Conservation (phyloP, 148 eudicot genomes). For the Silene latifolia region DNA sequence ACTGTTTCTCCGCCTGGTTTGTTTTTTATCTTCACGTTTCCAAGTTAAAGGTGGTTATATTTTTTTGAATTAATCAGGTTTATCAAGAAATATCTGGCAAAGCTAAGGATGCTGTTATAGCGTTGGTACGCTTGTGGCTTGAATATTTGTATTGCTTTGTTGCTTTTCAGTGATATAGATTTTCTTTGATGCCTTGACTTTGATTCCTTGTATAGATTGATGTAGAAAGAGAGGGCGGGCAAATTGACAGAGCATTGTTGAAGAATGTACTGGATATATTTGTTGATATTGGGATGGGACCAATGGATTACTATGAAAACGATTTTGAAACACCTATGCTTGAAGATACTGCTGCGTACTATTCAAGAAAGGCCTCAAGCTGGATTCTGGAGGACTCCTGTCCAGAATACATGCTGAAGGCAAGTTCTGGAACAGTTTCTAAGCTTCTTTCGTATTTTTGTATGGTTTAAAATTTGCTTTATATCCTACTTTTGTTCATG, state of each 20-base stretch:
- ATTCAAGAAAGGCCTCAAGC: conserved; percentile 82
- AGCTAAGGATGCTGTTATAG: conserved; percentile 82
- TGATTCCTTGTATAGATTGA: conserved; percentile 53
- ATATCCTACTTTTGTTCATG: conserved; percentile 12
- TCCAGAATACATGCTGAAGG: conserved; percentile 93
- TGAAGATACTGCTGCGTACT: conserved; percentile 71
- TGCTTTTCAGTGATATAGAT: conserved; percentile 1
- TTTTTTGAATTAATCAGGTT: conserved; percentile 41
- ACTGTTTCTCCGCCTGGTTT: background rate
- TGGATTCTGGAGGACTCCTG: conserved; percentile 93
- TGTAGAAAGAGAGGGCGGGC: conserved; percentile 91
- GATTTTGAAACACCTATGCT: conserved; percentile 87
- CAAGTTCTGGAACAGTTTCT: conserved; percentile 19
- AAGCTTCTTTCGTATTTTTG: background rate
- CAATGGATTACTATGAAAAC: conserved; percentile 66
- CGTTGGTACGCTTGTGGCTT: conserved; percentile 52
- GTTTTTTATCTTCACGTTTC: background rate
- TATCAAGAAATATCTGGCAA: conserved; percentile 61
- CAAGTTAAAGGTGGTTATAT: background rate
- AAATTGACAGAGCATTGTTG: conserved; percentile 73
- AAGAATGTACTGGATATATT: conserved; percentile 91
- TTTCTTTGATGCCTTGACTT: background rate
- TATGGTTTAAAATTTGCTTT: background rate
- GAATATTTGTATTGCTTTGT: background rate
- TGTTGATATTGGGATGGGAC: conserved; percentile 92